Conservation (phyloP, 352 stramenopile species). For the Pythium dissotocum region DNA sequence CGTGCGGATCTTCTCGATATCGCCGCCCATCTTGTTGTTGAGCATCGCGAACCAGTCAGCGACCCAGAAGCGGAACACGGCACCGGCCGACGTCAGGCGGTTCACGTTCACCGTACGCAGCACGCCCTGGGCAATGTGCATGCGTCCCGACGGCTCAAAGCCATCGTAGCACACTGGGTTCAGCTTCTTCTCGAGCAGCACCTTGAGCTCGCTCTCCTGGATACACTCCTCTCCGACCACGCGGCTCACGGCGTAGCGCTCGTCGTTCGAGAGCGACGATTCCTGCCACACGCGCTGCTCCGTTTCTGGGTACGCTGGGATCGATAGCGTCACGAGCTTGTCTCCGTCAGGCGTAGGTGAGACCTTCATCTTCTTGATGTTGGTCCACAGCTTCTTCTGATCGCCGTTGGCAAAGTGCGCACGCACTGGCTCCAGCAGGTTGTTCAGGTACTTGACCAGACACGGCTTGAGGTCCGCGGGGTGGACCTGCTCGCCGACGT, state of each 20-base stretch:
- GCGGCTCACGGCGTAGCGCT: conserved; percentile 75
- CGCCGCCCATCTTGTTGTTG: conserved; percentile 99
- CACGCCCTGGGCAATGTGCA: conserved; percentile 99
- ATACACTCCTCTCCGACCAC: conserved; percentile 94
- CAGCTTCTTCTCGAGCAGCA: conserved; percentile 86
- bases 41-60: conserved; percentile 99
- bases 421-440: conserved; percentile 95
- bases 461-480: conserved; percentile 97
- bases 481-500: conserved; percentile 91
- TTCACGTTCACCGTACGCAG: conserved; percentile 97
- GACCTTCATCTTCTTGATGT: conserved; percentile 91
- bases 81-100: conserved; percentile 89
- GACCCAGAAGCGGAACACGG: conserved; percentile 99
- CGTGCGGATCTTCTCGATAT: conserved; percentile 96
- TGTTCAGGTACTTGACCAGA: conserved; percentile 92
- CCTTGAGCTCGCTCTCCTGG: conserved; percentile 87
- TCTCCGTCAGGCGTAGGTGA: conserved; percentile 61
- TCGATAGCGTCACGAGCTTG: conserved; percentile 67
- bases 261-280: conserved; percentile 78
- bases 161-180: conserved; percentile 96
- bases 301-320: conserved; percentile 64
- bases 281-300: conserved; percentile 68
- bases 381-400: conserved; percentile 95
- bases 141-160: conserved; percentile 98
- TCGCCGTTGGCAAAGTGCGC: conserved; percentile 94